phyloP scores from a whole-genome alignment of 192 early-diverging fungal species.

The Backusella tarrabulga region DNA sequence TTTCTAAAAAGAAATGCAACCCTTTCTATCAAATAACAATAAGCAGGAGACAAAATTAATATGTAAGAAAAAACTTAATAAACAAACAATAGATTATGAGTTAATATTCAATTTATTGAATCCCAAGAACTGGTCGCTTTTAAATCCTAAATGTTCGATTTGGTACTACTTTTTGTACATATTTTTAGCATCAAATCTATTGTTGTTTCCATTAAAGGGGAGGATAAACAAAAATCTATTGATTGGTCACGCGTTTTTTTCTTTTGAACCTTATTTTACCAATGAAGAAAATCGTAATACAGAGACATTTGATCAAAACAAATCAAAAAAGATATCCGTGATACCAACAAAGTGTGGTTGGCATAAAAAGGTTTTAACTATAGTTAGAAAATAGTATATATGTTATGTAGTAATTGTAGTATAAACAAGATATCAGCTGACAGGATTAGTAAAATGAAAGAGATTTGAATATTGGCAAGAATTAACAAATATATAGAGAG shows the following conservation, averaged over 20 bases:
- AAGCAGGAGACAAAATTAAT: background rate
- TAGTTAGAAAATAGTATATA: background rate
- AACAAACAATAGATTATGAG: background rate
- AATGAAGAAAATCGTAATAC: background rate
- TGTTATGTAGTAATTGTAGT: background rate
- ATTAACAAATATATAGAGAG: background rate
- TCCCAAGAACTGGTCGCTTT: background rate
- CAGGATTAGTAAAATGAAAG: background rate
- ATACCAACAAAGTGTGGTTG: background rate
- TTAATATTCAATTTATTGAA: background rate
- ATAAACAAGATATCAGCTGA: background rate
- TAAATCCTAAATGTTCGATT: background rate
- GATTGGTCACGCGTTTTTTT: background rate
- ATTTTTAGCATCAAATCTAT: background rate
- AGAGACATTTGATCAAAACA: background rate
- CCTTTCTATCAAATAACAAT: background rate
- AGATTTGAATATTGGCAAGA: background rate
- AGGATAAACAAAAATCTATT: background rate
- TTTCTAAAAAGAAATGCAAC: background rate
- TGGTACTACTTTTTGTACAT: background rate
- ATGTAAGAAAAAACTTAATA: background rate
- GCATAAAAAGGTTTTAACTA: background rate
- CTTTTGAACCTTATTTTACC: background rate
- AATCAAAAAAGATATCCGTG: background rate
- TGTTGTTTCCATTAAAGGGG: background rate